Base-by-base conservation (phyloP, 768 basidiomycete genomes). In the Collybiopsis confluens region DNA sequence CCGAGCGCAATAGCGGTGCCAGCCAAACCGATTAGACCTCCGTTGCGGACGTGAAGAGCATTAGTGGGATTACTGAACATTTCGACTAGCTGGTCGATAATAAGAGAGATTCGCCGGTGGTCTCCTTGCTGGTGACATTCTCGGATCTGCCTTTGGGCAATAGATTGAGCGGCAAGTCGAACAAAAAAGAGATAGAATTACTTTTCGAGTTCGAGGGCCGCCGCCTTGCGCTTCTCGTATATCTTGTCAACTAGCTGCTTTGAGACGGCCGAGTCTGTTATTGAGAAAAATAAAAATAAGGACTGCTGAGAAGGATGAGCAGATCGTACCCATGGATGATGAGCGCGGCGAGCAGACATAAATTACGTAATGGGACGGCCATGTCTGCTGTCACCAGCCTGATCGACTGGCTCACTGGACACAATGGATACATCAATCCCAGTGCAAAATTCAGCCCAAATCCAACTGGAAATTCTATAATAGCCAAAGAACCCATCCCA, bases 1-100 rank as follows among this genome's bases (percentile, higher is more conserved):
- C 93, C 92, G 2, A 98, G 75, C 0, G 97, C 96, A 64, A 99
- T 98, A n/a, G 94, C 92, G 21, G 92, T 92, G 26, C 92, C 96
- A 8, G 96, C 96, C 1, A 98, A 82, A 21, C 96, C 96, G 61
- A 98, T 98, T 40, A 98, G 78, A 4, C 96, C 96, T 33, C 96
- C 96, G 67, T 96, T 98, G 42, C 95, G 80, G 42, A 93, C 82
- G 62, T 97, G 93, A 21, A 95, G 75, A 2, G 91, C 84, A 64
- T 95, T 93, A 30, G 83, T 76, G 18, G 81, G 70, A 59, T 89
- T 88, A 64, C 79, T 88, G 75, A 95, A 96, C 85, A 98, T 92
- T 18, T 93, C 92, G 56, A 94, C 90, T 57, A 98, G 80, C 62
- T 98, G 95, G 72, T 94, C 91, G 56, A 98, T 85, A 60, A 98